Conservation (phyloP, 768 basidiomycete genomes). For the Amanita molliuscula region DNA sequence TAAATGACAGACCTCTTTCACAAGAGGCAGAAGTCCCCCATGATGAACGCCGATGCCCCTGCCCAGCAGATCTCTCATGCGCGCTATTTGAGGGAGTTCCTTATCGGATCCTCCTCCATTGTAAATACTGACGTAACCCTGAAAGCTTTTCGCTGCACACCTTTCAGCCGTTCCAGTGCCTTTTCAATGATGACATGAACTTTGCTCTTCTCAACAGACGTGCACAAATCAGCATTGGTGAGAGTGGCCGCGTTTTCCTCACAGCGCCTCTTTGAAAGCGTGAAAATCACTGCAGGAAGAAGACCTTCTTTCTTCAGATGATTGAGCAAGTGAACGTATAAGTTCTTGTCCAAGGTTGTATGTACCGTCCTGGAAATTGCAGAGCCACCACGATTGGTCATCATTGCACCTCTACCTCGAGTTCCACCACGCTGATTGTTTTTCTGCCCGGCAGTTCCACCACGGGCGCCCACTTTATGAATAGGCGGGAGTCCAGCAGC, state of each 20-base stretch:
- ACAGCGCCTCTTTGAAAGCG: slow-evolving; percentile 92
- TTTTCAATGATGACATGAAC: slow-evolving; percentile 92
- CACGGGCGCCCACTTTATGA: slow-evolving; percentile 75
- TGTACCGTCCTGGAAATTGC: slow-evolving; percentile 45
- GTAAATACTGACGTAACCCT: slow-evolving; percentile 1
- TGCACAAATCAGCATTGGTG: slow-evolving; percentile 80
- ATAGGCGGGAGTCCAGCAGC: slow-evolving; percentile 86
- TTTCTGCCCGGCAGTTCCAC: slow-evolving; percentile 44
- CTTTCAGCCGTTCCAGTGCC: slow-evolving; percentile 84
- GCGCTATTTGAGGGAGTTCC: slow-evolving; percentile 83
- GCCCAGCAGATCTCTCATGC: slow-evolving; percentile 82
- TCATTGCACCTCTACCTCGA: slow-evolving; percentile 26
- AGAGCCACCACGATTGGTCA: slow-evolving; percentile 31
- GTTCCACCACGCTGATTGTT: slow-evolving; percentile 43
- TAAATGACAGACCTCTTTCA: slow-evolving; percentile 70
- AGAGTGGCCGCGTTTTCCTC: slow-evolving; percentile 93
- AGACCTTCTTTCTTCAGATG: slow-evolving; percentile 78
- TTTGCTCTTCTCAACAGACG: slow-evolving; percentile 90
- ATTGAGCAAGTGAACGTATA: slow-evolving; percentile 88
- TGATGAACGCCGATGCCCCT: slow-evolving; percentile 98
- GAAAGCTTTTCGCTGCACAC: slow-evolving; percentile 26
- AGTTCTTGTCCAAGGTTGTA: slow-evolving; percentile 71
- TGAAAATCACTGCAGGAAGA: slow-evolving; percentile 93
- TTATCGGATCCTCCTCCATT: slow-evolving; percentile 67
- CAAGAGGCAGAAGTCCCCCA: slow-evolving; percentile 89